Evolutionary conservation across 2,329 filamentous ascomycete genomes (phyloP), one percentile per base, ranked within the genome.

Genomic region (Epicoccum nigrum): DNA sequence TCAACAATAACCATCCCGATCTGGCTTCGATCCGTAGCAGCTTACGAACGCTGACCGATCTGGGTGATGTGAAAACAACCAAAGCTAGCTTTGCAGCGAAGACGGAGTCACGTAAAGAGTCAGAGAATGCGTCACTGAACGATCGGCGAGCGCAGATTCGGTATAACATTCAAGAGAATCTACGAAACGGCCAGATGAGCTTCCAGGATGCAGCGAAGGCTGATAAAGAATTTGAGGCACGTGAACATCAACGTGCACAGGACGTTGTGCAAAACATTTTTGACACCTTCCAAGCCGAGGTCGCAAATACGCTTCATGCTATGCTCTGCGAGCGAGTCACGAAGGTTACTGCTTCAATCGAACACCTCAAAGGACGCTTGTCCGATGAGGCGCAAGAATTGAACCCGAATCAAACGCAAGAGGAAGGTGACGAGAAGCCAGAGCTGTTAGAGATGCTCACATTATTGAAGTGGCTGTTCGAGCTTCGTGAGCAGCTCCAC

Each of bases 401-500:
- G 4, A 84, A 86, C 56, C 88, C 92, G 0, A 93, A 96, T 65
- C 85, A 91, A 72, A 88, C 92, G 0, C 92, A 97, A 71, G 92
- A 96, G 72, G 93, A 97, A 75, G 93, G 94, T 15, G 93, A 97
- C 62, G 93, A 97, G 71, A 87, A 92, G 69, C 94, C 94, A 0
- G 94, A 99, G 73, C 81, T 97, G 0, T 79, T 97, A 2, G 94
- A 99, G 73, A 96, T 96, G 74, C 81, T 99, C 11, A 97, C 93
- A 0, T 83, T 97, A 39, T 81, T 97, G 12, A 99, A 97, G 68
- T 97, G 94, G 92, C 86, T 97, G 7, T 97, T 97, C 63, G 94
- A 99, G 71, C 88, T 89, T 1, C 86, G 92, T n/a, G 94, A 99
- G 74, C 82, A 84, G 38, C 80, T 97, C 7, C 88, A 97, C 75